Percentiles rank a stretch among this genome's conserved stretches.
Conservation (phyloP, 2,329 filamentous ascomycete species). For the Cladosporium colombiae region DNA sequence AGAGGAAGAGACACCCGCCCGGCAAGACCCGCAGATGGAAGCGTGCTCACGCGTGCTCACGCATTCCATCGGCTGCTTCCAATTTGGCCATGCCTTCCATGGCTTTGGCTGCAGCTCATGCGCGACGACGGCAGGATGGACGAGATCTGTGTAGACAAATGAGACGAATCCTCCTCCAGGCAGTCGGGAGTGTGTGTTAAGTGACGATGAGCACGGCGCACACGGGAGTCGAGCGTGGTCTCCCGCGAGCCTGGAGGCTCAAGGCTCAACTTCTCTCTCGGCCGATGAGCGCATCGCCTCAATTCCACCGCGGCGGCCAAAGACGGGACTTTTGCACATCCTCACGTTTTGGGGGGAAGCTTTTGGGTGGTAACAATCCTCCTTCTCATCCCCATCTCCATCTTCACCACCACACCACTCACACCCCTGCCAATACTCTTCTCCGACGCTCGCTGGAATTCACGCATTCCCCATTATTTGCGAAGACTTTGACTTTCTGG, state of each 20-base stretch:
- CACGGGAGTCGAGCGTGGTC: constrained; percentile 1
- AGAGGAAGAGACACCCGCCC: not conserved
- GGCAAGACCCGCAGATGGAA: not conserved
- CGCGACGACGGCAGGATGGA: not conserved
- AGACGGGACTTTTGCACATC: constrained; percentile 17
- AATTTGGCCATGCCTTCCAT: not conserved
- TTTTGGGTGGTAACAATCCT: not conserved
- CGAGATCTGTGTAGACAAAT: not conserved
- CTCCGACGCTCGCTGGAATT: constrained; percentile 1
- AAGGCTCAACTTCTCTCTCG: not conserved
- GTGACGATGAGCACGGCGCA: constrained; percentile 1
- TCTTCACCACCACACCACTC: not conserved
- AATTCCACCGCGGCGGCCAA: constrained; percentile 7
- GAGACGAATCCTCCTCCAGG: not conserved
- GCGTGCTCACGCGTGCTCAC: too few relatives aligned
- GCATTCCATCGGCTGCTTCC: not conserved
- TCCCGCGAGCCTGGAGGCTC: not conserved
- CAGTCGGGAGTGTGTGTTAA: not conserved
- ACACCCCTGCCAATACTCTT: not conserved
- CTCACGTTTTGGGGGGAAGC: constrained; percentile 9
- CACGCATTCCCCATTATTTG: not conserved
- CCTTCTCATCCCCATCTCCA: not conserved
- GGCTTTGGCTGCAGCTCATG: not conserved
- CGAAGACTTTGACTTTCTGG: not conserved
- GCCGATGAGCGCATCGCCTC: constrained; percentile 12